A percentile compares a stretch with the other conserved stretches of the same genome.
Conservation (phyloP, 768 basidiomycete genomes). For the Naematelia encephala region DNA sequence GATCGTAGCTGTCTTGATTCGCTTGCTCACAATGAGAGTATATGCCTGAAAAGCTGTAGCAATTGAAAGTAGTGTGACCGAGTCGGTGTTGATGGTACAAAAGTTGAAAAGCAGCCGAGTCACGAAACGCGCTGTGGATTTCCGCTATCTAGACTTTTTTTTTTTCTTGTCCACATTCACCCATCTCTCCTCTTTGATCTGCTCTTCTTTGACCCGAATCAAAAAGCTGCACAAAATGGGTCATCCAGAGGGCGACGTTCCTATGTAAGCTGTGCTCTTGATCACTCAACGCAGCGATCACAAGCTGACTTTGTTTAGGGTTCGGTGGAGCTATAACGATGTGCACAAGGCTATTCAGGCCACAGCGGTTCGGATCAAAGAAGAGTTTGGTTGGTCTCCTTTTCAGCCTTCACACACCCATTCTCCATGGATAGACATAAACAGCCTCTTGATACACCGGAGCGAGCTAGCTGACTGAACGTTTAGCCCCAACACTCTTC, state of each 20-base stretch:
- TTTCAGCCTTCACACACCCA: too few relatives aligned
- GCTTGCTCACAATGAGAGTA: too few relatives aligned
- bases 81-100: too few relatives aligned
- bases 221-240: constrained; percentile 13
- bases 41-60: neutral
- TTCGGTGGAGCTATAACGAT: constrained; percentile 79
- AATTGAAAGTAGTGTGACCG: neutral
- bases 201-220: neutral
- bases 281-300: neutral
- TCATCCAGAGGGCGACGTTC: constrained; percentile 16
- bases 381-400: constrained; percentile 59
- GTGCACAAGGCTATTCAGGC: constrained; percentile 78
- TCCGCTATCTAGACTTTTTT: neutral
- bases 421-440: neutral
- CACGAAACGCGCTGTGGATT: too few relatives aligned
- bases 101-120: too few relatives aligned
- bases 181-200: neutral
- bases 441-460: neutral
- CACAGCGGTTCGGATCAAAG: constrained; percentile 64
- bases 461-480: neutral
- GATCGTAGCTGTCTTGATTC: too few relatives aligned
- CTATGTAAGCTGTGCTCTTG: constrained; percentile 12
- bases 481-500: constrained; percentile 38
- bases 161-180: neutral
- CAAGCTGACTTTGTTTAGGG: constrained; percentile 15